These are phyloP conservation scores for Tolypocladium paradoxum DNA, from an alignment of 2,329 filamentous ascomycete genomes.

Conservation along the genomic window DNA sequence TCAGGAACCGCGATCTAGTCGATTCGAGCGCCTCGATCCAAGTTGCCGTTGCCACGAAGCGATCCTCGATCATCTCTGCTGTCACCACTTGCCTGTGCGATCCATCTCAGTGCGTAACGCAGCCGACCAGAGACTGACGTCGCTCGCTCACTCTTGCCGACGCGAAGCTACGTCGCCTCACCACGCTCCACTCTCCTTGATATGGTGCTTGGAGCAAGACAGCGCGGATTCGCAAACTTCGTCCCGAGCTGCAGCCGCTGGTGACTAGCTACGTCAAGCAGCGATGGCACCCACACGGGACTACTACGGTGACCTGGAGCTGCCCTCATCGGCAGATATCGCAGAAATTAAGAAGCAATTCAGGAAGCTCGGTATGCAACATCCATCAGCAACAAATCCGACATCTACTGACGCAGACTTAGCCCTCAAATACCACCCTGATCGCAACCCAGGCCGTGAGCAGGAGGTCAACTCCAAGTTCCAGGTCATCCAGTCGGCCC, in stretches of 20 bases:
- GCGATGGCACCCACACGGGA: conserved; percentile 44
- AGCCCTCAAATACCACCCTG: conserved; percentile 81
- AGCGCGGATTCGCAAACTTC: not conserved
- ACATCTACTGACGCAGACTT: conserved; percentile 12
- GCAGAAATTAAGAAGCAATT: conserved; percentile 81
- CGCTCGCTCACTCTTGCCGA: not conserved
- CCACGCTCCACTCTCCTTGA: not conserved
- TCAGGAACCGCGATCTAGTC: not conserved
- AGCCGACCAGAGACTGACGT: not conserved
- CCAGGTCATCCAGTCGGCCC: conserved; percentile 74
- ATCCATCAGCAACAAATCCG: not conserved
- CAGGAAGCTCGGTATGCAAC: conserved; percentile 59
- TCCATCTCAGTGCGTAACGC: not conserved
- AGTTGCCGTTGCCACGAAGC: not conserved
- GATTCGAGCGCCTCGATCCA: not conserved
- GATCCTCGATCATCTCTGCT: not conserved
- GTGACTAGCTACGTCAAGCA: conserved; percentile 1
- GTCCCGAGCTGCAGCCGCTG: not conserved
- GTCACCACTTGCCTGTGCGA: no score
- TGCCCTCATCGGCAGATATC: conserved; percentile 54
- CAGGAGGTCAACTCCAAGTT: conserved; percentile 72
- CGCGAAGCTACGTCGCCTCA: not conserved
- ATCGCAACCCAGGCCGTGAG: conserved; percentile 78
- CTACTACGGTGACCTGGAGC: conserved; percentile 77
- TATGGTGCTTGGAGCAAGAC: conserved; percentile 7